A percentile compares a stretch with the other conserved stretches of the same genome.
Conservation (phyloP, 768 basidiomycete genomes). For the Naganishia antarctica region DNA sequence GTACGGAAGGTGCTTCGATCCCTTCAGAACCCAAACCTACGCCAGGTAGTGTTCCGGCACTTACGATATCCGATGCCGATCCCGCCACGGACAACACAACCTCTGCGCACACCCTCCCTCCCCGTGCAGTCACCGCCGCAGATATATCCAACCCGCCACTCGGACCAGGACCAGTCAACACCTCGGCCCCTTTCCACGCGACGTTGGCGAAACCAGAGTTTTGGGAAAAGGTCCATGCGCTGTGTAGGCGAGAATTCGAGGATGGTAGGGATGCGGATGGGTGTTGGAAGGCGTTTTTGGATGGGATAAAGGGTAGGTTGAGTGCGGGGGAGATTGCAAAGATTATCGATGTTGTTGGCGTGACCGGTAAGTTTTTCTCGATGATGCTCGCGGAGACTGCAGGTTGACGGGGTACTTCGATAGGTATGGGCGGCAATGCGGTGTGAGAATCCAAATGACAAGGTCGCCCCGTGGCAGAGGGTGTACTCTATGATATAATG, state of each 20-base stretch:
- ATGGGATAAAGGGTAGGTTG: slow-evolving; percentile 71
- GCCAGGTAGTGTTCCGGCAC: slow-evolving; percentile 32
- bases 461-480: not conserved
- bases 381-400: too few relatives aligned
- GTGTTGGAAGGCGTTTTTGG: slow-evolving; percentile 82
- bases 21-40: slow-evolving; percentile 26
- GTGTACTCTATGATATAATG: too few relatives aligned
- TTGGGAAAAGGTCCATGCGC: slow-evolving; percentile 66
- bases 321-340: slow-evolving; percentile 82
- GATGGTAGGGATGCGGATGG: slow-evolving; percentile 61
- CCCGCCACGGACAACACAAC: slow-evolving; percentile 34
- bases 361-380: slow-evolving; percentile 56
- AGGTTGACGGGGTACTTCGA: not conserved
- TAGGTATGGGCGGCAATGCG: slow-evolving; percentile 24
- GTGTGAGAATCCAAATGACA: not conserved
- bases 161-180: slow-evolving; percentile 44
- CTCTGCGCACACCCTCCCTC: slow-evolving; percentile 57
- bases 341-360: slow-evolving; percentile 81
- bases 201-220: slow-evolving; percentile 72
- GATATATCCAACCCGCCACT: slow-evolving; percentile 50
- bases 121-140: slow-evolving; percentile 60
- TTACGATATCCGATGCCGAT: slow-evolving; percentile 38
- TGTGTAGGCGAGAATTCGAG: slow-evolving; percentile 65
- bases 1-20: slow-evolving; percentile 20
- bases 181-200: slow-evolving; percentile 56